Conservation (phyloP, 208 protist genomes). For the Kentomonas sorsogonicus region DNA sequence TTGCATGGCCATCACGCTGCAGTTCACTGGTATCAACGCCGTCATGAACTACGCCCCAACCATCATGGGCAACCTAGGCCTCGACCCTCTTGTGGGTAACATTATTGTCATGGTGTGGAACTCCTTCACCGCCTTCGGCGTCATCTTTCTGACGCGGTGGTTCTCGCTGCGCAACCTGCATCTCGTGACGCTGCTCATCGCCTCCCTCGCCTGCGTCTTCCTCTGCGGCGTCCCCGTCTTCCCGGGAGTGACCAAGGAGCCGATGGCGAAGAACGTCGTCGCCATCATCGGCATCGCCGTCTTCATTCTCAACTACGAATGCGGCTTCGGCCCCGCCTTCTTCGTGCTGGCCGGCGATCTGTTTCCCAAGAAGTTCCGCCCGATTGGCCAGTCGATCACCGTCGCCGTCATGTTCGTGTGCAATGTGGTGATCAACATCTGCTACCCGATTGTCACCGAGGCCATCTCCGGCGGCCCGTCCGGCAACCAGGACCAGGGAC, state of each 20-base stretch:
- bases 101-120: slow-evolving; percentile 84
- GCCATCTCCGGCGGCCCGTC: too few species aligned
- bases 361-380: slow-evolving; percentile 76
- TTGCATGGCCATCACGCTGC: slow-evolving; percentile 52
- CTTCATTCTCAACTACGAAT: slow-evolving; percentile 73
- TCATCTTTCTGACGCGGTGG: slow-evolving; percentile 52
- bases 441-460: slow-evolving; percentile 77
- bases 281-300: slow-evolving; percentile 72
- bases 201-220: slow-evolving; percentile 63
- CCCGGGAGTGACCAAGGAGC: slow-evolving; percentile 43
- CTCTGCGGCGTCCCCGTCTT: slow-evolving; percentile 77
- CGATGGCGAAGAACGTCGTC: slow-evolving; percentile 49
- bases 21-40: slow-evolving; percentile 85
- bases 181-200: slow-evolving; percentile 45
- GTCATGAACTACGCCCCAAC: slow-evolving; percentile 85
- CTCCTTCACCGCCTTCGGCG: slow-evolving; percentile 72
- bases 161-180: slow-evolving; percentile 77
- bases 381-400: slow-evolving; percentile 52
- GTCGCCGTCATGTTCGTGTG: slow-evolving; percentile 72
- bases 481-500: too few species aligned
- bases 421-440: slow-evolving; percentile 86
- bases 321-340: slow-evolving; percentile 73
- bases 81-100: slow-evolving; percentile 71
- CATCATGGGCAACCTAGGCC: slow-evolving; percentile 62
- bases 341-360: slow-evolving; percentile 78